Conservation (phyloP, 1,139 yeast genomes). For the Geotrichum phurueaensis region DNA sequence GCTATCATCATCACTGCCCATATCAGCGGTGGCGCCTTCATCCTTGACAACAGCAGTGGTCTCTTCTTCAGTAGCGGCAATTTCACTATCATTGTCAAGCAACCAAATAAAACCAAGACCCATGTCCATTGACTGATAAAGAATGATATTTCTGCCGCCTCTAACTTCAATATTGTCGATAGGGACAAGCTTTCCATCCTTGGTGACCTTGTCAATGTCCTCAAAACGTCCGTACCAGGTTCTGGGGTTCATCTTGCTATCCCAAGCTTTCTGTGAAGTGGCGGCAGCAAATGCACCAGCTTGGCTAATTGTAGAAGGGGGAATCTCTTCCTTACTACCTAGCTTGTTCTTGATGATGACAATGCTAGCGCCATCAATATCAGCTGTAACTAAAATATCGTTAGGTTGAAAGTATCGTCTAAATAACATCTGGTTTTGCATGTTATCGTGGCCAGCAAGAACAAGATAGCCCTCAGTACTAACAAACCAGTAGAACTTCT, state of each 20-base stretch:
- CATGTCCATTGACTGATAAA: conserved; percentile 82
- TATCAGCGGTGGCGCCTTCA: conserved; percentile 19
- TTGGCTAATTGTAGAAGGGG: conserved; percentile 82
- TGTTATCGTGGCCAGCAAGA: conserved; percentile 75
- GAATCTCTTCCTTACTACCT: conserved; percentile 43
- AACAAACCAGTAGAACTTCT: conserved; percentile 88
- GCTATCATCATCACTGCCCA: conserved; percentile 27
- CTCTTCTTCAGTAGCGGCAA: background rate
- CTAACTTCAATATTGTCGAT: conserved; percentile 49
- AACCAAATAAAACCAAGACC: conserved; percentile 82
- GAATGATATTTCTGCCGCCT: conserved; percentile 56
- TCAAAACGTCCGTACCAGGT: conserved; percentile 76
- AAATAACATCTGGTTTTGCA: conserved; percentile 80
- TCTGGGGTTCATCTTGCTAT: conserved; percentile 52
- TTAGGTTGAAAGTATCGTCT: conserved; percentile 66
- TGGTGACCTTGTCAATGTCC: conserved; percentile 63
- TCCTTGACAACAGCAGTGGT: conserved; percentile 8
- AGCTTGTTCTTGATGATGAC: conserved; percentile 64
- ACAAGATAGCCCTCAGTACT: conserved; percentile 85
- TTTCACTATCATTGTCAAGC: conserved; percentile 35
- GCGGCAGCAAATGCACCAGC: conserved; percentile 77
- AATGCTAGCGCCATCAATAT: conserved; percentile 64
- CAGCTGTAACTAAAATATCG: conserved; percentile 72
- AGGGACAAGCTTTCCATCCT: conserved; percentile 46
- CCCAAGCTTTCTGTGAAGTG: conserved; percentile 88